Conservation (phyloP, 1,139 yeast genomes). For the Blastobotrys persicus region DNA sequence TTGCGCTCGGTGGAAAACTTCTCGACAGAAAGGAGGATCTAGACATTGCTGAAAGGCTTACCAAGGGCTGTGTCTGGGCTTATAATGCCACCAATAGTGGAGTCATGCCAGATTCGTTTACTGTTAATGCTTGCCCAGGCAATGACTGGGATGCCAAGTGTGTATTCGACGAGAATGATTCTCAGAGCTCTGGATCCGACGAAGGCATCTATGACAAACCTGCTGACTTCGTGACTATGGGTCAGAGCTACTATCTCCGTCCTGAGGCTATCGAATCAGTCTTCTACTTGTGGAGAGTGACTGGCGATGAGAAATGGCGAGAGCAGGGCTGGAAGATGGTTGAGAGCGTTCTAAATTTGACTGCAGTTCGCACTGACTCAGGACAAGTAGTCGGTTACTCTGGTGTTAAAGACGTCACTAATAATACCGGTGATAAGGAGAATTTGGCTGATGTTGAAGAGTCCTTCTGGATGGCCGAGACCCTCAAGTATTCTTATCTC, state of each 20-base stretch:
- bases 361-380: conserved; percentile 36
- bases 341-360: conserved; percentile 44
- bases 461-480: conserved; percentile 91
- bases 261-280: conserved; percentile 79
- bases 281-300: conserved; percentile 67
- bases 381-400: conserved; percentile 46
- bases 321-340: conserved; percentile 67
- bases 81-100: conserved; percentile 47
- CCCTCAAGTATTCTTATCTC: conserved; percentile 81
- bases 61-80: conserved; percentile 66
- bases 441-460: conserved; percentile 47
- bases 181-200: background rate
- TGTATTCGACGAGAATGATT: conserved; percentile 9
- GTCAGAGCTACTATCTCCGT: conserved; percentile 56
- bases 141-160: conserved; percentile 13
- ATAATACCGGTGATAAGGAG: conserved; percentile 22
- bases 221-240: conserved; percentile 36
- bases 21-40: conserved; percentile 51
- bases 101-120: conserved; percentile 46
- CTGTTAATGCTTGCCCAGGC: conserved; percentile 39
- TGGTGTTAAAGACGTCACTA: conserved; percentile 54
- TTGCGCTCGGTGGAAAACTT: conserved; percentile 65
- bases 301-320: conserved; percentile 71
- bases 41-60: conserved; percentile 56
- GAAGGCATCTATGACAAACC: conserved; percentile 40